A percentile compares a stretch with the other conserved stretches of the same genome.
Conservation (phyloP, 768 basidiomycete genomes). For the Pleurotus ostreatus region DNA sequence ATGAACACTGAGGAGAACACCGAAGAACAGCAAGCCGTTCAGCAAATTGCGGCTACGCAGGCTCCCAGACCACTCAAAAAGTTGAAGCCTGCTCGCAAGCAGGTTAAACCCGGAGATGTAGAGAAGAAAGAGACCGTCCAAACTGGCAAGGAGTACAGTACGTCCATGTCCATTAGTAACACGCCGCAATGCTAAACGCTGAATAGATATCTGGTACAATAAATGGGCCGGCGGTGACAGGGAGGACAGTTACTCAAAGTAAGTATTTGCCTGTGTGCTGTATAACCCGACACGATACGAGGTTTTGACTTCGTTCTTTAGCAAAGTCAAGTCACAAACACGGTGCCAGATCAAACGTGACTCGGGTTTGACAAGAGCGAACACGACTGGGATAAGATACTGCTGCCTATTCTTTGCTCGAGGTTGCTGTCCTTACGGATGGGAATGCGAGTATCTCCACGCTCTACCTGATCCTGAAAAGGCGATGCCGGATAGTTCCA, state of each 20-base stretch:
- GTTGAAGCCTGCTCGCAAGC: constrained; percentile 88
- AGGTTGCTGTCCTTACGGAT: constrained; percentile 97
- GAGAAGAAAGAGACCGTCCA: constrained; percentile 86
- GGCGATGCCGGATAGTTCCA: constrained; percentile 82
- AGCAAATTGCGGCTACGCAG: constrained; percentile 3
- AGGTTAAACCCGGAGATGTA: constrained; percentile 87
- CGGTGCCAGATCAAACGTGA: constrained; percentile 87
- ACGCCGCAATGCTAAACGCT: constrained; percentile 5
- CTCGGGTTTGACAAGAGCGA: constrained; percentile 90
- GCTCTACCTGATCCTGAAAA: constrained; percentile 70
- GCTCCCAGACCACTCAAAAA: constrained; percentile 44
- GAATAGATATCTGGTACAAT: constrained; percentile 93
- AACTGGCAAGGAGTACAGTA: constrained; percentile 96
- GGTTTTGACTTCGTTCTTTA: constrained; percentile 23
- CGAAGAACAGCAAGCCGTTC: neutral
- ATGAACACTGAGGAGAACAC: constrained; percentile 4
- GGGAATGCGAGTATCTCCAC: constrained; percentile 97
- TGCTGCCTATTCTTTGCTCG: constrained; percentile 93
- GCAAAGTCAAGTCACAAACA: constrained; percentile 92
- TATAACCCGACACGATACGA: neutral
- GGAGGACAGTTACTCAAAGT: constrained; percentile 96
- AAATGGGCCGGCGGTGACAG: constrained; percentile 99
- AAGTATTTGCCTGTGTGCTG: constrained; percentile 20
- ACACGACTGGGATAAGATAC: constrained; percentile 90
- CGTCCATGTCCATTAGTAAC: constrained; percentile 23